Base-by-base conservation (phyloP, 495 filamentous ascomycete species). In the Tuber melanosporum region DNA sequence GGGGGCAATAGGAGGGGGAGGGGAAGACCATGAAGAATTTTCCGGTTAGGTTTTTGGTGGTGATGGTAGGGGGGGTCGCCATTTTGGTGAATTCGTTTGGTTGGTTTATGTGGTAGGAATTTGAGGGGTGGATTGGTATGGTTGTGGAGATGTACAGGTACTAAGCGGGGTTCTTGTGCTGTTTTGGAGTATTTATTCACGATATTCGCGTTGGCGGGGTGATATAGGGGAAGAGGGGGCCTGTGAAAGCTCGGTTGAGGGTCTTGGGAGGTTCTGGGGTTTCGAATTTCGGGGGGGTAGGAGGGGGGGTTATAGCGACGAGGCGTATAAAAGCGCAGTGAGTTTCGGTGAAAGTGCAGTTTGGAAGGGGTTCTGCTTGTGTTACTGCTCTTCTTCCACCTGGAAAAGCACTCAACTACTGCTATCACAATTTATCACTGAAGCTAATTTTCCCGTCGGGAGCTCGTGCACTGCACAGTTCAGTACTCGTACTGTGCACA, bases 11-110 rank as follows among this genome's bases (percentile, higher is more conserved):
- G 43, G 43, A 9, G 62, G 14, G 57, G 32, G 45, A 20, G 32
- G 74, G 47, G 45, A 49, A 70, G 87, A 95, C 94, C 90, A 97
- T 90, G 39, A 88, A 83, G 90, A 92, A 98, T 82, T 89, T 88
- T 41, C 94, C 94, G 80, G 85, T 90, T 81, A 97, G 87, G 84
- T 94, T 87, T 75, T 88, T 89, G 75, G 94, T 88, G 20, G 89
- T 95, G 84, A 90, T 88, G 76, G 88, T 86, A 75, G 88, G 84
- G 62, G 94, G 94, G 74, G 94, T 92, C 79, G 94, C 94, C 94
- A 98, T 98, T 77, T 90, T 85, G 73, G 76, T 71, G 74, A 32
- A 32, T 26, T 62, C 12, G 10, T 32, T 62, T 12, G 52, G 57
- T 57, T 57, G 49, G 22, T n/a, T 57, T n/a, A 4, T n/a, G 22